Conservation (phyloP, 2,329 filamentous ascomycete genomes). For the Penicillium paneum region DNA sequence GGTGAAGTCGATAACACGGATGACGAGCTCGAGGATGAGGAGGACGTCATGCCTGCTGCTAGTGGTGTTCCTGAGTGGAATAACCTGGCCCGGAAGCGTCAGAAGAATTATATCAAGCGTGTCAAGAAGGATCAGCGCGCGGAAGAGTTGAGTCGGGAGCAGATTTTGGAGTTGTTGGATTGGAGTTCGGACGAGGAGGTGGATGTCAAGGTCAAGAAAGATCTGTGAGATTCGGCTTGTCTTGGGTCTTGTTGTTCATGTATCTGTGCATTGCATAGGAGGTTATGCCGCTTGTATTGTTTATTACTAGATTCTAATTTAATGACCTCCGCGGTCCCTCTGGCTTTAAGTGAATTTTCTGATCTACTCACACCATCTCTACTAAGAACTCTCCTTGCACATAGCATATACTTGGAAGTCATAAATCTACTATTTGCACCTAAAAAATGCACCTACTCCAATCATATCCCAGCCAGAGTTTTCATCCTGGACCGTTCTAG, state of each 20-base stretch:
- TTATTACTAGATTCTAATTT: constrained; percentile 1
- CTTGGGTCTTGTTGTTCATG: not conserved
- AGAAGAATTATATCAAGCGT: constrained; percentile 65
- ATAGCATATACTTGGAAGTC: not conserved
- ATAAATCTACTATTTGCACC: constrained; percentile 2
- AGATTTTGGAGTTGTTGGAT: constrained; percentile 69
- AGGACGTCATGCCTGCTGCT: constrained; percentile 41
- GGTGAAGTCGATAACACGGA: constrained; percentile 38
- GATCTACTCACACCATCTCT: not conserved
- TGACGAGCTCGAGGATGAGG: constrained; percentile 46
- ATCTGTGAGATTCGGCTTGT: not conserved
- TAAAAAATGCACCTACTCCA: not conserved
- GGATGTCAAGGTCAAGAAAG: constrained; percentile 28
- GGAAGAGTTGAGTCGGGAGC: constrained; percentile 68
- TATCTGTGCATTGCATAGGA: constrained; percentile 7
- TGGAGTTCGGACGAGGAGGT: constrained; percentile 44
- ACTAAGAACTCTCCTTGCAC: not conserved
- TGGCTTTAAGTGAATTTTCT: not conserved
- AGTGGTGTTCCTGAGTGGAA: constrained; percentile 60
- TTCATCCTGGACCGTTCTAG: not conserved
- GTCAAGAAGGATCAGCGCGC: constrained; percentile 61
- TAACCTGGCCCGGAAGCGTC: constrained; percentile 65
- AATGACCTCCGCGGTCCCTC: not conserved
- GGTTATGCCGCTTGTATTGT: constrained; percentile 4
- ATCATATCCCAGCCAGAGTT: not conserved